Evolutionary conservation across 441 rosid species (phyloP).

Genomic region (Melastoma candidum): DNA sequence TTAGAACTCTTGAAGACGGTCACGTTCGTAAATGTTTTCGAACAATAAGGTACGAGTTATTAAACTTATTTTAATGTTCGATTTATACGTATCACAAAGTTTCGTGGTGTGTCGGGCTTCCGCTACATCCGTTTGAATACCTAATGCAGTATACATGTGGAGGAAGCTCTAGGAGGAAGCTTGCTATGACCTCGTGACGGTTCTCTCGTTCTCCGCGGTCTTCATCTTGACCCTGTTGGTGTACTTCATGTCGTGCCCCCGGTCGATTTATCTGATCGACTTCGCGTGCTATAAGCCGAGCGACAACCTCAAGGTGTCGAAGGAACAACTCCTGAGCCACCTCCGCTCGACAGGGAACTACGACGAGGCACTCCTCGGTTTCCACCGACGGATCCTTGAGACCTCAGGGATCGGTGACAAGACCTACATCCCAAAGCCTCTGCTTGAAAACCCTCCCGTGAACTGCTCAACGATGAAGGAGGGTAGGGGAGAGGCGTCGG

Average conservation of each 20-base stretch:
- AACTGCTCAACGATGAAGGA: conserved; percentile 76
- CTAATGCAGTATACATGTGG: conserved; percentile 73
- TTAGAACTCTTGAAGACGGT: too few species aligned
- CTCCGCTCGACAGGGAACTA: conserved; percentile 51
- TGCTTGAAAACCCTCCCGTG: conserved; percentile 27
- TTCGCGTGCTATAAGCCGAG: conserved; percentile 71
- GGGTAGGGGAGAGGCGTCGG: conserved; percentile 70
- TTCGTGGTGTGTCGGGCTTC: too few species aligned
- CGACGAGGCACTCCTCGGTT: conserved; percentile 45
- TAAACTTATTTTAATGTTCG: too few species aligned
- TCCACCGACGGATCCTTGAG: conserved; percentile 52
- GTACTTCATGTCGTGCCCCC: conserved; percentile 75
- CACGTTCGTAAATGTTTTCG: too few species aligned
- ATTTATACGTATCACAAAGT: too few species aligned
- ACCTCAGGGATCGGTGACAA: conserved; percentile 82
- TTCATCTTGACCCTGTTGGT: conserved; percentile 58
- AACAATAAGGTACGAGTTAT: too few species aligned
- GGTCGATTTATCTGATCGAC: conserved; percentile 72
- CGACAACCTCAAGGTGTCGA: conserved; percentile 79
- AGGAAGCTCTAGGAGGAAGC: conserved; percentile 65
- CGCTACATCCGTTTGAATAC: conserved; percentile 37
- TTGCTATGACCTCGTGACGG: conserved; percentile 57
- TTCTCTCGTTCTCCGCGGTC: conserved; percentile 49
- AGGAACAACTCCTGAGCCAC: conserved; percentile 49
- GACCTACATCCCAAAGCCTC: conserved; percentile 58